Evolutionary conservation across 441 rosid species (phyloP).

Genomic region (Isatis lusitanica): DNA sequence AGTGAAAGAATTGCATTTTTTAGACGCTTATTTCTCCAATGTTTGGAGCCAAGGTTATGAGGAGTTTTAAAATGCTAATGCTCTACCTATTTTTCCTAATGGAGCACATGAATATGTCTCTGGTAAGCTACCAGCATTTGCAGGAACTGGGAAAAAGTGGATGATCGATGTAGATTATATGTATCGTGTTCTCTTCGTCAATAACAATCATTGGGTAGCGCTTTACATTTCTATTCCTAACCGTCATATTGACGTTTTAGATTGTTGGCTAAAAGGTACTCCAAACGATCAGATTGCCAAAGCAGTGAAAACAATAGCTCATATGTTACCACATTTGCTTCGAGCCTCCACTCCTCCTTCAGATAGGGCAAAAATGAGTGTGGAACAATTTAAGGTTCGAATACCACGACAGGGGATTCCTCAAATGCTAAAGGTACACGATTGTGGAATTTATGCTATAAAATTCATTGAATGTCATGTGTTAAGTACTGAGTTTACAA

Average conservation of each 20-base stretch:
- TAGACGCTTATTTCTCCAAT: not conserved
- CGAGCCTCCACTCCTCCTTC: not conserved
- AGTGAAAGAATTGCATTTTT: not conserved
- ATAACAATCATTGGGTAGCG: not conserved
- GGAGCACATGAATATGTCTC: not conserved
- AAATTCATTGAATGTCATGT: constrained; percentile 4
- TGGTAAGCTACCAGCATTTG: not conserved
- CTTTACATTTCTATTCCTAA: not conserved
- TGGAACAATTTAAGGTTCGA: not conserved
- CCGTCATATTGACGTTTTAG: not conserved
- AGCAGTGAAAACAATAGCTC: not conserved
- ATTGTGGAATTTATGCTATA: not conserved
- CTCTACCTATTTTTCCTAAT: not conserved
- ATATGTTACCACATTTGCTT: constrained; percentile 2
- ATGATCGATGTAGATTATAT: not conserved
- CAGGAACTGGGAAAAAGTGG: not conserved
- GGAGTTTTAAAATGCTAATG: not conserved
- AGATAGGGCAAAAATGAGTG: not conserved
- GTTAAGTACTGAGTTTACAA: not conserved
- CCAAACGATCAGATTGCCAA: not conserved
- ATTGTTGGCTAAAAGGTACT: not conserved
- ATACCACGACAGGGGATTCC: not conserved
- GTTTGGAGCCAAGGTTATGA: not conserved
- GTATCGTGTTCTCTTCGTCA: not conserved
- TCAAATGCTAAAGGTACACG: not conserved